A percentile compares a stretch with the other conserved stretches of the same genome.
phyloP scores from a whole-genome alignment of 805 yeast species.

The Saccharomycopsis sp. region DNA sequence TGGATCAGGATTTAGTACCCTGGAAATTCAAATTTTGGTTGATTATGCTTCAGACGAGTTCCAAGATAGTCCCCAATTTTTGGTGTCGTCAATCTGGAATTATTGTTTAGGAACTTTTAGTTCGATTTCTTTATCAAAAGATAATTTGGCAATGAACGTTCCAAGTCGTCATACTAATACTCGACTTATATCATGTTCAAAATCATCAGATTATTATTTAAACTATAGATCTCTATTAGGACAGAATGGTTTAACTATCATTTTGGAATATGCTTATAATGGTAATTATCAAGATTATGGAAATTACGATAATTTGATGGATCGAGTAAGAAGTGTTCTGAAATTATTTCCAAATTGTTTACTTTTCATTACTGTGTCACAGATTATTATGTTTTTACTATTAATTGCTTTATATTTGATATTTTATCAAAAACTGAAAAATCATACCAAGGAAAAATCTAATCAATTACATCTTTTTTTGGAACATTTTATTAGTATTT shows the following conservation, averaged over 20 bases:
- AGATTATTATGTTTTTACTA: conserved; percentile 23
- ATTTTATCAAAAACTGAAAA: neutral
- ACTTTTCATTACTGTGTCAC: conserved; percentile 22
- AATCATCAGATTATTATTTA: conserved; percentile 24
- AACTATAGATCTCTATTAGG: conserved; percentile 36
- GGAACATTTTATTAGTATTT: conserved; percentile 28
- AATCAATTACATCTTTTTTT: conserved; percentile 18
- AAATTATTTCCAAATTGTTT: conserved; percentile 25
- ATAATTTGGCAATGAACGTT: neutral
- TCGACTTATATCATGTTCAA: neutral
- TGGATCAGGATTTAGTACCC: conserved; percentile 32
- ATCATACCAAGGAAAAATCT: too few species aligned
- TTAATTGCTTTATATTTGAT: neutral
- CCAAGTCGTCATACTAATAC: neutral
- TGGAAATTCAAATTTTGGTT: conserved; percentile 36
- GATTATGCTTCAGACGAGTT: conserved; percentile 38
- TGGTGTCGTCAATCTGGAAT: conserved; percentile 30
- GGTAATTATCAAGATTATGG: conserved; percentile 22
- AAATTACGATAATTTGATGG: conserved; percentile 20
- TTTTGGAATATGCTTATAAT: conserved; percentile 39
- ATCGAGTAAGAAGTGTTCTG: conserved; percentile 19
- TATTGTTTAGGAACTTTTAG: conserved; percentile 34
- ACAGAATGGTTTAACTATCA: conserved; percentile 31
- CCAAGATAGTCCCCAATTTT: conserved; percentile 37
- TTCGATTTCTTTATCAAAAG: conserved; percentile 2